phyloP scores from a whole-genome alignment of 116 monocot genomes.

The Zostera marina region DNA sequence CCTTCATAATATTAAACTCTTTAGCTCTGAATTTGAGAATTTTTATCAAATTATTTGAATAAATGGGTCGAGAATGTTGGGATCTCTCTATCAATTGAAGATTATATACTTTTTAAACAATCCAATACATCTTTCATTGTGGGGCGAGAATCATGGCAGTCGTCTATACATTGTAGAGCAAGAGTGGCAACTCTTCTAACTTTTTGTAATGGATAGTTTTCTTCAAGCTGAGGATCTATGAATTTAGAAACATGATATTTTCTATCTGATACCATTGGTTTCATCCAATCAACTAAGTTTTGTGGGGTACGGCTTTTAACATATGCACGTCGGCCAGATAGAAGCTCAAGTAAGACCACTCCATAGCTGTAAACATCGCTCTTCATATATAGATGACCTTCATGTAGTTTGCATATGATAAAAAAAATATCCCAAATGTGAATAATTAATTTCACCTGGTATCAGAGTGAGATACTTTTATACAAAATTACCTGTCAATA shows the following conservation, averaged over 20 bases:
- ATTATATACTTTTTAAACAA: neutral
- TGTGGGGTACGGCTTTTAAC: neutral
- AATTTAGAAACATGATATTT: neutral
- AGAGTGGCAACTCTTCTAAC: neutral
- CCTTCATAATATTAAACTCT: too few species aligned
- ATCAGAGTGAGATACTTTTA: too few species aligned
- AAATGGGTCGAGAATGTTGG: too few species aligned
- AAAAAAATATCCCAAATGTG: too few species aligned
- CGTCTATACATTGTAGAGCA: neutral
- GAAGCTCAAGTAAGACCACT: constrained; percentile 61
- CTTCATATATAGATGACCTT: constrained; percentile 5
- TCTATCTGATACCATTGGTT: neutral
- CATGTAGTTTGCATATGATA: neutral
- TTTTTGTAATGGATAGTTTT: neutral
- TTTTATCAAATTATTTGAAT: too few species aligned
- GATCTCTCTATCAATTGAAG: neutral
- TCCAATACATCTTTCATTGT: constrained; percentile 4
- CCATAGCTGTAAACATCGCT: constrained; percentile 50
- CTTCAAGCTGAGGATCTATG: constrained; percentile 2
- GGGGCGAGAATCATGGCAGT: neutral
- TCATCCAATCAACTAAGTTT: neutral
- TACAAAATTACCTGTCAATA: constrained; percentile 53
- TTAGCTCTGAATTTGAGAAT: too few species aligned
- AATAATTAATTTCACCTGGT: too few species aligned
- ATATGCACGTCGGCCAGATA: constrained; percentile 1